These are phyloP conservation scores for Eustoma russellianum DNA, from an alignment of 257 asterid species.

Conservation along the genomic window DNA sequence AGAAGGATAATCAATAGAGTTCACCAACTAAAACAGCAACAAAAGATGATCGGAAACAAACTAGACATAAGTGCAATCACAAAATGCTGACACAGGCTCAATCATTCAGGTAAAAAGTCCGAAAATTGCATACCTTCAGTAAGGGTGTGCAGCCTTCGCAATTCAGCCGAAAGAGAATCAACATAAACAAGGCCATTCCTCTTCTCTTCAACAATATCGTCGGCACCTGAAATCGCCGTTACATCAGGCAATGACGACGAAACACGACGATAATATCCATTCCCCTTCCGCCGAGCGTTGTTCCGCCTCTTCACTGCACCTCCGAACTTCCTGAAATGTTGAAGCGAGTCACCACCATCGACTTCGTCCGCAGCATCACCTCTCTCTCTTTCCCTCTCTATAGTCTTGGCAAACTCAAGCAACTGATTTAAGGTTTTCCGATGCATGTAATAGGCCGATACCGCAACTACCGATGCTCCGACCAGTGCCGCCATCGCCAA, in stretches of 20 bases:
- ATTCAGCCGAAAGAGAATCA: conserved; percentile 59
- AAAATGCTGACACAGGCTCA: not conserved
- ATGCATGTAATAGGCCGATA: conserved; percentile 91
- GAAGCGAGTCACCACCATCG: conserved; percentile 29
- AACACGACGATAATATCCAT: conserved; percentile 40
- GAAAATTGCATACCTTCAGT: conserved; percentile 51
- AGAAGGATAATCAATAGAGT: not conserved
- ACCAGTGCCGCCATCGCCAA: conserved; percentile 91
- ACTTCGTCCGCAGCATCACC: conserved; percentile 18
- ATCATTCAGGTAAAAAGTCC: conserved; percentile 17
- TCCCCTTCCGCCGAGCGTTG: conserved; percentile 34
- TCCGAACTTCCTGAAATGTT: conserved; percentile 33
- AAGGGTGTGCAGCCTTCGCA: conserved; percentile 68
- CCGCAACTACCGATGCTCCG: conserved; percentile 88
- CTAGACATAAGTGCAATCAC: conserved; percentile 1
- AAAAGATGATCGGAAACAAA: not conserved
- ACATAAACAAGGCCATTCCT: conserved; percentile 45
- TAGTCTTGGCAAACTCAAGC: conserved; percentile 62
- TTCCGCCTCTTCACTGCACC: conserved; percentile 26
- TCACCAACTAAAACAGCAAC: no score
- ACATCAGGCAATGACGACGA: conserved; percentile 68
- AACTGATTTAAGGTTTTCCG: conserved; percentile 76
- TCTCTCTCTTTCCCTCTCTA: conserved; percentile 51
- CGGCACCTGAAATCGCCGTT: conserved; percentile 29
- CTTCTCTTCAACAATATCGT: conserved; percentile 37